phyloP scores from a whole-genome alignment of 768 basidiomycete genomes.

The Gloeostereum incarnatum region DNA sequence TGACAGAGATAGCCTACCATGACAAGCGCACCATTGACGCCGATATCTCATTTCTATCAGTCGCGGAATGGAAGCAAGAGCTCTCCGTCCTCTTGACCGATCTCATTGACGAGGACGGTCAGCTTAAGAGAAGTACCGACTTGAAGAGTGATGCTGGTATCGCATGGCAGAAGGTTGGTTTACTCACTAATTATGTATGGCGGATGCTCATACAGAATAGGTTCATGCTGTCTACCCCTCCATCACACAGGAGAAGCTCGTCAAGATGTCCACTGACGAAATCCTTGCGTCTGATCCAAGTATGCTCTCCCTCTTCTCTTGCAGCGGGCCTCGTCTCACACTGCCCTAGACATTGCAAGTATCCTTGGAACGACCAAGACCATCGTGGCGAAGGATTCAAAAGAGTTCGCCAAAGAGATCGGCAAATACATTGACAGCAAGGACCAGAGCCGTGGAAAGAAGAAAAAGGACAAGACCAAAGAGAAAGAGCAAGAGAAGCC shows the following conservation, averaged over 20 bases:
- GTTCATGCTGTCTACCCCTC: constrained; percentile 55
- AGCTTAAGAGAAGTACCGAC: constrained; percentile 41
- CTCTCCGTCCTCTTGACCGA: constrained; percentile 45
- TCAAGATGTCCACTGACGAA: constrained; percentile 38
- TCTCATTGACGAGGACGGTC: constrained; percentile 50
- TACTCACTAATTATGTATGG: neutral
- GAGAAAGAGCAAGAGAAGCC: constrained; percentile 25
- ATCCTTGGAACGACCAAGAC: constrained; percentile 46
- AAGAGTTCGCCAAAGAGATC: constrained; percentile 43
- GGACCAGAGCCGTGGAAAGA: constrained; percentile 45
- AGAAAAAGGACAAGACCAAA: constrained; percentile 26
- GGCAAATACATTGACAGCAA: constrained; percentile 60
- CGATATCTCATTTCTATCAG: constrained; percentile 48
- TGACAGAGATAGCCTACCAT: constrained; percentile 53
- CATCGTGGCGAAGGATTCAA: constrained; percentile 40
- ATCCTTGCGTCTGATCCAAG: constrained; percentile 40
- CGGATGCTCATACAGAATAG: constrained; percentile 17
- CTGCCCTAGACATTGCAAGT: constrained; percentile 26
- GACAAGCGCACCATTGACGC: constrained; percentile 45
- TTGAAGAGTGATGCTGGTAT: constrained; percentile 51
- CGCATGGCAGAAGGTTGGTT: constrained; percentile 47
- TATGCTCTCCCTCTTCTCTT: constrained; percentile 14
- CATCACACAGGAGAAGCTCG: constrained; percentile 36
- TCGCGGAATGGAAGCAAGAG: constrained; percentile 49
- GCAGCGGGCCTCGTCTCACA: constrained; percentile 1